A percentile compares a stretch with the other conserved stretches of the same genome.
Evolutionary conservation across 2,329 filamentous ascomycete genomes (phyloP).

Genomic region (Grosmannia clavigera): DNA sequence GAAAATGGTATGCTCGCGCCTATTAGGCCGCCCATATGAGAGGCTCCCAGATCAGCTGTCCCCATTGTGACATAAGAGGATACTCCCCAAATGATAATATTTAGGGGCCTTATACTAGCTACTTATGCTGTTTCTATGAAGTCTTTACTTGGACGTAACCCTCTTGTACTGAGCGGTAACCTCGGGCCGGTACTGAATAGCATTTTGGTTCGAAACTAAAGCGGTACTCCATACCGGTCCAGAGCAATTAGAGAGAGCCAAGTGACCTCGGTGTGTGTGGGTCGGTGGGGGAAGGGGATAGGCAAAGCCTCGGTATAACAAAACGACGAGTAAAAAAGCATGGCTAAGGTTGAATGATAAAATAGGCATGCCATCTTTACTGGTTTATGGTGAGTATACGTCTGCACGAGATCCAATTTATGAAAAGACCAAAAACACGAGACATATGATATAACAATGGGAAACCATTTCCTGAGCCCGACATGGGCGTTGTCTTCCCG

Average conservation of each 20-base stretch:
- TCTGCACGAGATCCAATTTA: background rate
- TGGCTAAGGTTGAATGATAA: too few species aligned
- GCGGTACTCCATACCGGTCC: too few species aligned
- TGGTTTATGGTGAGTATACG: too few species aligned
- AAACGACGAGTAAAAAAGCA: too few species aligned
- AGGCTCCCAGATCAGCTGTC: conserved; percentile 12
- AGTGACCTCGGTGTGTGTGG: too few species aligned
- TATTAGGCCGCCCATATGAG: conserved; percentile 70
- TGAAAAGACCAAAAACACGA: background rate
- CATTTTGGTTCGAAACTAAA: too few species aligned
- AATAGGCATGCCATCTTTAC: too few species aligned
- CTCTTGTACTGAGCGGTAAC: too few species aligned
- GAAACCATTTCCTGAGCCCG: background rate
- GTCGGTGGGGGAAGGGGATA: too few species aligned
- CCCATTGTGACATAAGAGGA: background rate
- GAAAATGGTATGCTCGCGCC: conserved; percentile 74
- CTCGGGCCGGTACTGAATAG: too few species aligned
- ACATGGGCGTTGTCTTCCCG: background rate
- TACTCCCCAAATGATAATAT: background rate
- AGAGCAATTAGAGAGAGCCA: too few species aligned
- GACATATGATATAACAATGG: background rate
- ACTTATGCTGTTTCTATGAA: background rate
- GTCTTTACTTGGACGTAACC: background rate
- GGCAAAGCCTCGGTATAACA: too few species aligned
- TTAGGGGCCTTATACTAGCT: background rate